Base-by-base conservation (phyloP, 768 basidiomycete genomes). In the Favolaschia claudopus region DNA sequence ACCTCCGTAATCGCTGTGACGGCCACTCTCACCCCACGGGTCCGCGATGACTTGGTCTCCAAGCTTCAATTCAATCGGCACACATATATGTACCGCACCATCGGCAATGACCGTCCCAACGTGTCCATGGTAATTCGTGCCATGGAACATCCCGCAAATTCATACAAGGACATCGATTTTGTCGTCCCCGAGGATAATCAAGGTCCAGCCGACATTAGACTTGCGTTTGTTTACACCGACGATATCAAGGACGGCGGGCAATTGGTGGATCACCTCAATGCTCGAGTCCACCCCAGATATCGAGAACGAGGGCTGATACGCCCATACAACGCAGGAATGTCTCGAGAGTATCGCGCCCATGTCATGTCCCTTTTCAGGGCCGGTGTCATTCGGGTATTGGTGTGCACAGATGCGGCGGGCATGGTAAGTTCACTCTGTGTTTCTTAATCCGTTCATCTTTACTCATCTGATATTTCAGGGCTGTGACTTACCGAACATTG, bases 351-450 rank as follows among this genome's bases (percentile, higher is more conserved):
- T 55, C 67, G 70, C 4, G n/a, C 31, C 2, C 19, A 46, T 4
- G 68, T 71, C 0, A 70, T 77, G 70, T 12, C 31, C 0, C 38
- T 66, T 1, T 76, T 77, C 60, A 68, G 67, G 29, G 33, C 29
- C 0, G 74, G 74, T 0, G 20, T 31, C 0, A 50, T 77, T 1
- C 69, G 73, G 0, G 64, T 78, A 2, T 27, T 77, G 7, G 63
- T 76, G 3, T 77, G 74, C 53, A 77, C 76, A 1, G 75, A 77
- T 58, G 76, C 75, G 10, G 72, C 74, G 17, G 74, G 74, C 27
- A 75, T 76, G 74, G 75, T 73, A 24, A 27, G 71, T 24, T 27
- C 22, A 19, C 20, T 27, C 12, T 56, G 19, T 7, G 15, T 22
- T 6, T 12, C 10, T 32, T 15, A n/a, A 12, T n/a, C 0, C 22